A percentile compares a stretch with the other conserved stretches of the same genome.
phyloP scores from a whole-genome alignment of 139 green algal species.

The Micractinium conductrix region DNA sequence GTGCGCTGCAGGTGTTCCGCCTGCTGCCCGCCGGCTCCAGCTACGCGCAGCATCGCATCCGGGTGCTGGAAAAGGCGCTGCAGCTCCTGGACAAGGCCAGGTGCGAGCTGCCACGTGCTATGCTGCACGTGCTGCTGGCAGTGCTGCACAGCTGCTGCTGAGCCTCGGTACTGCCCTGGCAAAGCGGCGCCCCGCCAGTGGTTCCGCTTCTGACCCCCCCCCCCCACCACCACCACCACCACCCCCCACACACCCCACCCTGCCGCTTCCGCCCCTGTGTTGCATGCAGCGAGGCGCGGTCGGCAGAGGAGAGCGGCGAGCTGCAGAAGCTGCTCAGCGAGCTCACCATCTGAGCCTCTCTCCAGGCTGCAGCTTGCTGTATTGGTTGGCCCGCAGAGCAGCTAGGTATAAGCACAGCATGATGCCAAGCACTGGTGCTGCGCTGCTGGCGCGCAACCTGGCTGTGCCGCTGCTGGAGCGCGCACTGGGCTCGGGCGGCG shows the following conservation, averaged over 20 bases:
- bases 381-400: background rate
- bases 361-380: background rate
- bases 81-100: slow-evolving; percentile 37
- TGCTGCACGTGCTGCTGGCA: too few relatives aligned
- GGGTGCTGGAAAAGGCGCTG: slow-evolving; percentile 39
- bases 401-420: background rate
- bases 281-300: background rate
- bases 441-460: background rate
- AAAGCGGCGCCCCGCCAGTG: too few relatives aligned
- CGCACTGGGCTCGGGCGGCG: background rate
- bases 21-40: slow-evolving; percentile 11
- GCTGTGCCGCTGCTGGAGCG: background rate
- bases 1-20: slow-evolving; percentile 21
- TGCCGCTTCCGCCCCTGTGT: too few relatives aligned
- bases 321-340: slow-evolving; percentile 41
- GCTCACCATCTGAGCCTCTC: slow-evolving; percentile 23
- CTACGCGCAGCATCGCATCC: slow-evolving; percentile 46
- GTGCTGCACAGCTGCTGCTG: too few relatives aligned
- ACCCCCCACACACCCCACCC: too few relatives aligned
- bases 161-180: too few relatives aligned
- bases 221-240: too few relatives aligned
- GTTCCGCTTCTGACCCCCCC: too few relatives aligned
- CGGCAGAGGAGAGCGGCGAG: slow-evolving; percentile 28
- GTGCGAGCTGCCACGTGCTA: too few relatives aligned
- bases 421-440: background rate